Base-by-base conservation (phyloP, 2,329 filamentous ascomycete genomes). In the Plenodomus lindquistii region DNA sequence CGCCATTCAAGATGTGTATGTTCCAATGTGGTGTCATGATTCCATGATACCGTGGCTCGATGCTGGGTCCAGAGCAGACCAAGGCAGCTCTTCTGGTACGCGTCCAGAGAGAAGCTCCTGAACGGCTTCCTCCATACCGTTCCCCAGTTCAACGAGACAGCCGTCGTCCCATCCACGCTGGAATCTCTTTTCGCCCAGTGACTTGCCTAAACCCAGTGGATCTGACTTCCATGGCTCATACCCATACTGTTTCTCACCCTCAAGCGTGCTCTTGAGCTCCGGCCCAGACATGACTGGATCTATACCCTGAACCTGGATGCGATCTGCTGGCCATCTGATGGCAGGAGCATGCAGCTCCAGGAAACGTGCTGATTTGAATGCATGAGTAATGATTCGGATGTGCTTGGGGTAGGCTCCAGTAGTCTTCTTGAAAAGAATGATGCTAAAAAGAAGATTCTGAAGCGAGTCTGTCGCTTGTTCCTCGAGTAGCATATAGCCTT, bases 391-490 rank as follows among this genome's bases (percentile, higher is more conserved):
- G 24, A 79, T 59, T 1, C 73, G 74, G 18, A 79, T 62, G 1
- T 66, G 63, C 17, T 63, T 55, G 1, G 77, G 77, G 51, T 76
- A 79, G 1, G 39, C 42, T 3, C 74, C 74, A 1, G 66, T 69
- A 2, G 63, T 63, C 21, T 68, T 65, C 4, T 69, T 63, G 50
- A 81, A 83, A 2, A 78, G 75, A 54, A 87, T 77, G 62, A 96
- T 76, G 11, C 87, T 87, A 67, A 92, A 91, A 15, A 96, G 73
- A 4, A 96, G 74, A 66, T 96, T 96, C 66, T 91, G 86, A 65
- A 90, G 93, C 1, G 88, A 93, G 71, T 97, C 92, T 1, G 93
- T 84, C 0, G 92, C 90, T 45, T 82, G 79, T 8, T 85, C 81
- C 65, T 96, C 91, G 2, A 83, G 64, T 0, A 83, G 65, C 16